Conservation (phyloP, 192 early-diverging fungal genomes). For the Coemansia sp. region DNA sequence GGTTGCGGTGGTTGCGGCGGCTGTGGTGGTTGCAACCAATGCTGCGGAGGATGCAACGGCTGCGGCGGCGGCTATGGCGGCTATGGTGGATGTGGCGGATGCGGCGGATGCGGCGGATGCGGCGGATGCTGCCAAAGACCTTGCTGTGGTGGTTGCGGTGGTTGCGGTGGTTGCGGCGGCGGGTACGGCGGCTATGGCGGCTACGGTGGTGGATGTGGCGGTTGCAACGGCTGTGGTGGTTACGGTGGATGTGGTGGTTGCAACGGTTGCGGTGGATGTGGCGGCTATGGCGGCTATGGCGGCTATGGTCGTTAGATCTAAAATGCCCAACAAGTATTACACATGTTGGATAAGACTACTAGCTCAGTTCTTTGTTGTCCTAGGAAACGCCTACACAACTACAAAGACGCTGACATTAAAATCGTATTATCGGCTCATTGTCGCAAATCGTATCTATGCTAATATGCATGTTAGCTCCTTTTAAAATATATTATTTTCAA, state of each 20-base stretch:
- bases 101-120: conserved; percentile 19
- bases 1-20: no score
- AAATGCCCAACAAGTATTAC: background rate
- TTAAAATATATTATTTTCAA: conserved; percentile 1
- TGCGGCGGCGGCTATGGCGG: conserved; percentile 19
- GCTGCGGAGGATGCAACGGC: conserved; percentile 16
- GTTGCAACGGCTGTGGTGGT: conserved; percentile 8
- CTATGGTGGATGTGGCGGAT: conserved; percentile 23
- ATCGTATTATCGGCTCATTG: no score
- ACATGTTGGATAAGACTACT: background rate
- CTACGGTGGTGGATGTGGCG: no score
- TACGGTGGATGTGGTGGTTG: conserved; percentile 15
- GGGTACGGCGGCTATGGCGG: conserved; percentile 19
- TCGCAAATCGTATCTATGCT: background rate
- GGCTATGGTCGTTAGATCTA: conserved; percentile 19
- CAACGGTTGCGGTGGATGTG: conserved; percentile 11
- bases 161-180: conserved; percentile 18
- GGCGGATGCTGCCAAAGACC: conserved; percentile 17
- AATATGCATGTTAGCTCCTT: background rate
- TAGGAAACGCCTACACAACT: background rate
- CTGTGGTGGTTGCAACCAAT: conserved; percentile 12
- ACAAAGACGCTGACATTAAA: background rate
- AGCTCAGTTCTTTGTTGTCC: background rate
- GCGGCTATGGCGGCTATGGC: no score
- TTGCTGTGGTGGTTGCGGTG: conserved; percentile 19